Conservation (phyloP, 106 monocot genomes). For the Allium sativum region DNA sequence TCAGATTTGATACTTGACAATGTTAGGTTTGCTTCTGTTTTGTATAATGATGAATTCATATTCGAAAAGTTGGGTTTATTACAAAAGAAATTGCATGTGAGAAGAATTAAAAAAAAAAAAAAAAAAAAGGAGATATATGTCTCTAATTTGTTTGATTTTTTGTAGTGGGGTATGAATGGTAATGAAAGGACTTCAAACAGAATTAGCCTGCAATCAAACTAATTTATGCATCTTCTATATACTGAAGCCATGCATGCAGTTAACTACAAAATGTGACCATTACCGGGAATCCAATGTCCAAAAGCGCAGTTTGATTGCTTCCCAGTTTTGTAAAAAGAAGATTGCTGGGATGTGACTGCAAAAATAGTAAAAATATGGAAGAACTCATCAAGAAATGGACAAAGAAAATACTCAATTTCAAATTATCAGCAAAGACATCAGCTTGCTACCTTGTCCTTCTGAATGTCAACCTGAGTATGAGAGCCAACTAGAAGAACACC, state of each 20-base stretch:
- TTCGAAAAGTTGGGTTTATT: neutral
- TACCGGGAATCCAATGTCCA: slow-evolving; percentile 94
- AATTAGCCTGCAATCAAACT: neutral
- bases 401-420: neutral
- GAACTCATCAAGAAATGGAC: neutral
- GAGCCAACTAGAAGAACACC: slow-evolving; percentile 87
- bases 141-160: too few relatives aligned
- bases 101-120: neutral
- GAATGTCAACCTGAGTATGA: slow-evolving; percentile 73
- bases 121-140: neutral
- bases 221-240: too few relatives aligned
- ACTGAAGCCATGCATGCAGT: too few relatives aligned
- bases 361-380: neutral
- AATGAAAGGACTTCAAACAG: too few relatives aligned
- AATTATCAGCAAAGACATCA: neutral
- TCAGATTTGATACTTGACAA: too few relatives aligned
- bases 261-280: neutral
- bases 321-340: slow-evolving; percentile 98
- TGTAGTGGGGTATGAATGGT: too few relatives aligned
- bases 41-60: neutral
- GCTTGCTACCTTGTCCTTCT: slow-evolving; percentile 75
- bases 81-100: neutral
- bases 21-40: too few relatives aligned
- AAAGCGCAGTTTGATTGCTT: slow-evolving; percentile 86
- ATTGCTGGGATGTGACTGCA: slow-evolving; percentile 92